These are phyloP conservation scores for Bipolaris oryzae DNA, from an alignment of 2,329 filamentous ascomycete genomes.

Conservation along the genomic window DNA sequence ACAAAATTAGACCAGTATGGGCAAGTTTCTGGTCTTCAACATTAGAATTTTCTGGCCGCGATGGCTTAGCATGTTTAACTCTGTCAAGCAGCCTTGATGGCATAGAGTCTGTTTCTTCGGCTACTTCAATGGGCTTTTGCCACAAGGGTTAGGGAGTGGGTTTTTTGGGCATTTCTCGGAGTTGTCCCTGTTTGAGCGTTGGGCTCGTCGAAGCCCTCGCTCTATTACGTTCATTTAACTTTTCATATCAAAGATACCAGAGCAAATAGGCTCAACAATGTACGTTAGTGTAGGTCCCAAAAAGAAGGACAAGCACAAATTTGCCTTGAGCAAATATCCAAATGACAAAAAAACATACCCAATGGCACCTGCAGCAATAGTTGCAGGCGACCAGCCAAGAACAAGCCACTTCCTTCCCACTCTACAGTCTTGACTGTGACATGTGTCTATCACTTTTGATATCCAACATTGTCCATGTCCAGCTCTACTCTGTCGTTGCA, in stretches of 20 bases:
- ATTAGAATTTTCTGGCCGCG: constrained; percentile 31
- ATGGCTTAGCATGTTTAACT: constrained; percentile 42
- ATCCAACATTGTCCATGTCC: background rate
- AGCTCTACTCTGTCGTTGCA: background rate
- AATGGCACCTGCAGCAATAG: constrained; percentile 18
- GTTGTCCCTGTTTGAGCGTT: constrained; percentile 21
- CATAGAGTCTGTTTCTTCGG: constrained; percentile 27
- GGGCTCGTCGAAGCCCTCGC: constrained; percentile 19
- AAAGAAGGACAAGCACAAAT: constrained; percentile 26
- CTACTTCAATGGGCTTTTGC: constrained; percentile 20
- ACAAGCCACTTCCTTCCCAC: constrained; percentile 5
- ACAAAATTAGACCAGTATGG: constrained; percentile 40
- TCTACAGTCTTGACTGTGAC: background rate
- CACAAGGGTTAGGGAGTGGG: constrained; percentile 17
- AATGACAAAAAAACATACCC: constrained; percentile 24
- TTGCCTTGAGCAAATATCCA: constrained; percentile 20
- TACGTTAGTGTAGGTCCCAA: constrained; percentile 39
- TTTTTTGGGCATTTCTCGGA: constrained; percentile 30
- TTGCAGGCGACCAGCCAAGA: constrained; percentile 9
- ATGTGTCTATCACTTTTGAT: background rate
- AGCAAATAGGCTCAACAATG: constrained; percentile 42
- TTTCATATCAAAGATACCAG: constrained; percentile 46
- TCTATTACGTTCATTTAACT: constrained; percentile 34
- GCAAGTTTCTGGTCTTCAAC: constrained; percentile 16
- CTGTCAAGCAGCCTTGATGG: constrained; percentile 41